phyloP scores from a whole-genome alignment of 306 rosid genomes.

The Erythrophleum fordii region DNA sequence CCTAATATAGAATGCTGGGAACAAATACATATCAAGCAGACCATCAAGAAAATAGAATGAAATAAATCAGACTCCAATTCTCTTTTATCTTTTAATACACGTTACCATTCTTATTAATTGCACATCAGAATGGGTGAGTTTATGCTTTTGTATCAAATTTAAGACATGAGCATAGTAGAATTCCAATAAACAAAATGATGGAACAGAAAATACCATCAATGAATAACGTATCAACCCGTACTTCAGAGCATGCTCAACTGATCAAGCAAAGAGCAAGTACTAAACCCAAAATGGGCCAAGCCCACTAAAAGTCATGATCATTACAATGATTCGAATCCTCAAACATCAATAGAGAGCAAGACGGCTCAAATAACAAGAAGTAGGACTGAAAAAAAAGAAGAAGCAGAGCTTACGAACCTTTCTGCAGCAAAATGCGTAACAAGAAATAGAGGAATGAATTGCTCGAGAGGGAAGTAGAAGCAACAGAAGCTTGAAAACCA shows the following conservation, averaged over 20 bases:
- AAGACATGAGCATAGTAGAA: neutral
- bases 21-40: neutral
- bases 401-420: conserved; percentile 11
- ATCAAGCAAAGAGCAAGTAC: neutral
- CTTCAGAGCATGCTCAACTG: neutral
- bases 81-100: neutral
- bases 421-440: neutral
- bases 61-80: neutral
- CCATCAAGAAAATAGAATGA: neutral
- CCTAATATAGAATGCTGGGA: neutral
- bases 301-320: neutral
- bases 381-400: neutral
- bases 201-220: neutral
- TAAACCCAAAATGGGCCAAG: neutral
- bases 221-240: neutral
- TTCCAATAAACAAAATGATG: neutral
- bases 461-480: neutral
- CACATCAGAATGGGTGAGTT: neutral
- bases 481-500: neutral
- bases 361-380: too few relatives aligned
- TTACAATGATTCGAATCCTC: neutral
- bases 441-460: neutral
- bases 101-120: neutral
- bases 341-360: neutral
- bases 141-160: neutral